Conservation (phyloP, 768 basidiomycete species). For the Clitopilus hobsonii region DNA sequence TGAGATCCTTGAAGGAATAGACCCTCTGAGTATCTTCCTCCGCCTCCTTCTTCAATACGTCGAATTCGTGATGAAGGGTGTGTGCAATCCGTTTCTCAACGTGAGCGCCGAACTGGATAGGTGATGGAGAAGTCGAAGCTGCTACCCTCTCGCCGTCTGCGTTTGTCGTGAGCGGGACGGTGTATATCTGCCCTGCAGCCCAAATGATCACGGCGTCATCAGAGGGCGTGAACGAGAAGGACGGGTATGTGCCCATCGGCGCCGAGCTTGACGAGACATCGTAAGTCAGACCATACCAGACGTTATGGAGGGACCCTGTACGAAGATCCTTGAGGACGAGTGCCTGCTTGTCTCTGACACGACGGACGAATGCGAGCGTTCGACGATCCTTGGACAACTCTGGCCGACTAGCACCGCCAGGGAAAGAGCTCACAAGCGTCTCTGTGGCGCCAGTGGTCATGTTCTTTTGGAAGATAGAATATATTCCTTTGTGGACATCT, state of each 20-base stretch:
- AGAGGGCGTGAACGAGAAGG: constrained; percentile 62
- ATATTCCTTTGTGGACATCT: constrained; percentile 71
- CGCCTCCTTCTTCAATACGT: constrained; percentile 52
- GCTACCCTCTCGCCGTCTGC: constrained; percentile 46
- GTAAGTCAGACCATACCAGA: constrained; percentile 68
- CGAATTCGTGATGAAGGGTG: constrained; percentile 43
- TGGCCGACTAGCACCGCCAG: constrained; percentile 72
- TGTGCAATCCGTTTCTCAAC: constrained; percentile 63
- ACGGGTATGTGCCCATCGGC: constrained; percentile 79
- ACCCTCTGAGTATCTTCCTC: constrained; percentile 46
- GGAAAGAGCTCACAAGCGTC: constrained; percentile 48
- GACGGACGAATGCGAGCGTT: constrained; percentile 71
- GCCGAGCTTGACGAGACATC: constrained; percentile 61
- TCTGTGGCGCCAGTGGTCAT: constrained; percentile 50
- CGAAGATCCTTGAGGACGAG: constrained; percentile 66
- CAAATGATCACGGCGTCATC: constrained; percentile 64
- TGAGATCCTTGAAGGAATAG: constrained; percentile 57
- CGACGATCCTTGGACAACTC: constrained; percentile 64
- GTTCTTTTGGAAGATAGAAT: constrained; percentile 66
- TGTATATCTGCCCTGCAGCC: constrained; percentile 69
- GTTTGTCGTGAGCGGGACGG: constrained; percentile 53
- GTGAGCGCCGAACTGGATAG: constrained; percentile 56
- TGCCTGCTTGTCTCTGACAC: constrained; percentile 68
- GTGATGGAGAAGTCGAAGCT: constrained; percentile 32
- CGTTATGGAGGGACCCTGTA: constrained; percentile 59